Percentiles rank a stretch among this genome's conserved stretches.
These are phyloP conservation scores for Polytrichum formosum DNA, from an alignment of 225 moss, liverwort and hornwort genomes.

Conservation along the genomic window DNA sequence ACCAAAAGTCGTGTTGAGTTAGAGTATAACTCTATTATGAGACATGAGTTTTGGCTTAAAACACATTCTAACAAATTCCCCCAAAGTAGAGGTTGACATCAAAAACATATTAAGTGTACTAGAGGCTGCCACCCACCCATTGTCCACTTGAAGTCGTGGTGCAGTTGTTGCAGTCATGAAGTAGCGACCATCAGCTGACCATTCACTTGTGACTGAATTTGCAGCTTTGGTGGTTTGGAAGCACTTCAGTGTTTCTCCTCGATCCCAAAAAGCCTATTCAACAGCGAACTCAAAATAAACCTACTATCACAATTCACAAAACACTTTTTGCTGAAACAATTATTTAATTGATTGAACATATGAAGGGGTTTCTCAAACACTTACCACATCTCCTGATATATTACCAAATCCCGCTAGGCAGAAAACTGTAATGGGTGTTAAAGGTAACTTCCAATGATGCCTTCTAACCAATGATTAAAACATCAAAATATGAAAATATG, in stretches of 20 bases:
- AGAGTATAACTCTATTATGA: not conserved
- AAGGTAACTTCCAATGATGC: constrained; percentile 9
- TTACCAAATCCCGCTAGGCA: constrained; percentile 97
- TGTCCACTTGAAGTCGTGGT: constrained; percentile 96
- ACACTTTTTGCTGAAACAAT: not conserved
- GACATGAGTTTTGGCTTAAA: not conserved
- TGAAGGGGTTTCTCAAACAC: not conserved
- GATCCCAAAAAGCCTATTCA: constrained; percentile 82
- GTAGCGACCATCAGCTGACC: constrained; percentile 93
- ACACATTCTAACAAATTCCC: not conserved
- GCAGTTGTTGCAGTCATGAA: constrained; percentile 97
- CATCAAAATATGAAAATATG: no score
- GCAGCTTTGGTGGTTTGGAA: constrained; percentile 73
- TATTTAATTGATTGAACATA: no score
- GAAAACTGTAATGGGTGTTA: constrained; percentile 57
- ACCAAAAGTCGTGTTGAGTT: no score
- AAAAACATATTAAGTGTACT: no score
- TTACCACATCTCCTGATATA: constrained; percentile 95
- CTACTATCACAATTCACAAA: not conserved
- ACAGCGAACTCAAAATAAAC: constrained; percentile 7
- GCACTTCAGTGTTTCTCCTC: constrained; percentile 69
- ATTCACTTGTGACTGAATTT: constrained; percentile 85
- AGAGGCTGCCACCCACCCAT: constrained; percentile 46
- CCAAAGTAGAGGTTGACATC: no score
- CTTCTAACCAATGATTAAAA: no score